Conservation (phyloP, 2,329 filamentous ascomycete genomes). For the Cladosporium colombiae region DNA sequence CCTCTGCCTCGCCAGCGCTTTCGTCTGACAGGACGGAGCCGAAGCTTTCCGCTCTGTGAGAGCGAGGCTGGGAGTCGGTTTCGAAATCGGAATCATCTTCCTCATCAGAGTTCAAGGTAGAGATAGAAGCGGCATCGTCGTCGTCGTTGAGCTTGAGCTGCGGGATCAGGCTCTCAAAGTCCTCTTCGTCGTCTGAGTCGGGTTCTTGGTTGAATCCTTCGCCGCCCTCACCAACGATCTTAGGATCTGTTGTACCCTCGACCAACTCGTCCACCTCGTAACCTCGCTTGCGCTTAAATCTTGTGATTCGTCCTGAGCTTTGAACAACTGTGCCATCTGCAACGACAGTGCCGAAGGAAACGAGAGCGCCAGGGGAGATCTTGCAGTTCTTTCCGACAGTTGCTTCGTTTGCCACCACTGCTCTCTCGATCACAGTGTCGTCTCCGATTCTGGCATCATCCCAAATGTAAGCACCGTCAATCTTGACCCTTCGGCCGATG, state of each 20-base stretch:
- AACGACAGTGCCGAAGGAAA: constrained; percentile 77
- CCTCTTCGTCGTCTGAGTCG: constrained; percentile 65
- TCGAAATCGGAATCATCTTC: constrained; percentile 43
- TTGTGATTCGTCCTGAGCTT: constrained; percentile 48
- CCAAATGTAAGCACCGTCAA: constrained; percentile 85
- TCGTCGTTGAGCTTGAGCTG: constrained; percentile 48
- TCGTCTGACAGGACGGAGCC: constrained; percentile 70
- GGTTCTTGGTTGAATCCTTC: constrained; percentile 62
- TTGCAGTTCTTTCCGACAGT: constrained; percentile 69
- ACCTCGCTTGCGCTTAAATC: constrained; percentile 48
- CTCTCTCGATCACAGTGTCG: constrained; percentile 66
- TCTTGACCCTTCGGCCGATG: constrained; percentile 79
- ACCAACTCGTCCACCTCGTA: constrained; percentile 42
- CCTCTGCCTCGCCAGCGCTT: constrained; percentile 37
- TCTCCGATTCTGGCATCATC: constrained; percentile 78
- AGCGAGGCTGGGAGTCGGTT: constrained; percentile 46
- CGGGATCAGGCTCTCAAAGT: constrained; percentile 44
- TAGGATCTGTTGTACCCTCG: constrained; percentile 45
- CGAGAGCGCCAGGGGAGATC: constrained; percentile 70
- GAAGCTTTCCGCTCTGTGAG: constrained; percentile 38
- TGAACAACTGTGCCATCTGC: constrained; percentile 58
- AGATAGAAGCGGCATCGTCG: constrained; percentile 52
- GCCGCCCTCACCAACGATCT: constrained; percentile 59
- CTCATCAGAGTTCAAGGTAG: constrained; percentile 58
- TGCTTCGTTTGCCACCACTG: constrained; percentile 74